Base-by-base conservation (phyloP, 805 yeast species). In the Wickerhamiella allomyrinae region DNA sequence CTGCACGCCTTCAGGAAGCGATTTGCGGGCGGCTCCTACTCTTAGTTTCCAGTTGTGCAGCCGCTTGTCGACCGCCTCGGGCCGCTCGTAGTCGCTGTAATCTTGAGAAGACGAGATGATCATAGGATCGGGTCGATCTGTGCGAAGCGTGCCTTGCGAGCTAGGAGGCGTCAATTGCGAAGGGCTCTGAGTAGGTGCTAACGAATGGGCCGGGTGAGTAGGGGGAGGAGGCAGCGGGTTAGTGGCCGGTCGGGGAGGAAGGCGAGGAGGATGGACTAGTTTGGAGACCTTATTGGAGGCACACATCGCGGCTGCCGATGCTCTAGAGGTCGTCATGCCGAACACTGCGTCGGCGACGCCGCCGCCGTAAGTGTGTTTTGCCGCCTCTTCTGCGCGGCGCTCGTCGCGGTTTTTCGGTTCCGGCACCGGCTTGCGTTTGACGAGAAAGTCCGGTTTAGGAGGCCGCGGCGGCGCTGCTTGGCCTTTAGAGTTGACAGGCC, bases 31-130 rank as follows among this genome's bases (percentile, higher is more conserved):
- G 4, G 59, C 55, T n/a, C 58, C 47, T 1, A 75, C 63, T 35
- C 84, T 64, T 24, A 61, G 60, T 42, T 67, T 68, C 87, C 87
- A 79, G 15, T 62, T 50, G 17, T 73, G 77, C 20, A 68, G 67
- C 36, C 64, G 69, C 44, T 68, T 73, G 48, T 76, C 82, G 13
- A 62, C 31, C 4, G 48, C 37, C 15, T 43, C 49, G 19, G 37
- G 39, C 29, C 34, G 29, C 22, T 41, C 29, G 34, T 45, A 46
- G 21, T 55, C 60, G 14, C 44, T 41, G 39, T 49, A 50, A 23
- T 56, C 56, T 35, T 57, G 60, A 2, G 54, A 41, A n/a, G 58
- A 53, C 2, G 49, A 25, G 15, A 50, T 40, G 15, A 49, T 40
- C 11, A 47, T 34, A 2, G 53, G 50, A n/a, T 21, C 17, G 15